Evolutionary conservation across 1,139 yeast genomes (phyloP).

Genomic region (Zygosaccharomyces sapae): DNA sequence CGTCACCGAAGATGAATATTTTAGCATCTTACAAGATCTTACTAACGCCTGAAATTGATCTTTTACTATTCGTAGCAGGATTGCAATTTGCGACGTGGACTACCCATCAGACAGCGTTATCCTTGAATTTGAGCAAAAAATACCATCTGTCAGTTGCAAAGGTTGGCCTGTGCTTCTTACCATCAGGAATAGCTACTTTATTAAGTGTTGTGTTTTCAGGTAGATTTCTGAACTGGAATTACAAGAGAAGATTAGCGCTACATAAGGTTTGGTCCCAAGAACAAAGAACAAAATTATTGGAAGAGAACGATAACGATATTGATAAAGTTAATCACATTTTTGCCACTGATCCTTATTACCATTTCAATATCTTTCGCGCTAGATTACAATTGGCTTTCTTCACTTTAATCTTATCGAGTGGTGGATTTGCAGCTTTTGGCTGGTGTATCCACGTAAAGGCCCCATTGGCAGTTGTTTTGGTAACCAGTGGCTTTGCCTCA

Average conservation of each 20-base stretch:
- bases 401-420: conserved; percentile 39
- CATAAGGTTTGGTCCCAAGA: conserved; percentile 25
- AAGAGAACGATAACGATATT: conserved; percentile 24
- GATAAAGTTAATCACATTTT: conserved; percentile 24
- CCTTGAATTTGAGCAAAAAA: conserved; percentile 47
- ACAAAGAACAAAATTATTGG: conserved; percentile 27
- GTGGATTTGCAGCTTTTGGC: conserved; percentile 53
- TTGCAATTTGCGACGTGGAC: conserved; percentile 66
- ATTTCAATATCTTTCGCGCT: conserved; percentile 46
- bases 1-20: conserved; percentile 37
- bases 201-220: conserved; percentile 50
- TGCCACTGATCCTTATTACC: conserved; percentile 21
- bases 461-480: conserved; percentile 51
- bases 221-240: conserved; percentile 44
- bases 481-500: conserved; percentile 53
- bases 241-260: conserved; percentile 31
- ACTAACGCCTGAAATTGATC: conserved; percentile 35
- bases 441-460: conserved; percentile 59
- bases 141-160: conserved; percentile 51
- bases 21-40: conserved; percentile 47
- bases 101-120: conserved; percentile 60
- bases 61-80: conserved; percentile 51
- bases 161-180: conserved; percentile 61
- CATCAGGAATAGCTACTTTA: conserved; percentile 59
- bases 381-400: conserved; percentile 42